Percentiles rank a stretch among this genome's conserved stretches.
Conservation (phyloP, 495 filamentous ascomycete species). For the Poronia punctata region DNA sequence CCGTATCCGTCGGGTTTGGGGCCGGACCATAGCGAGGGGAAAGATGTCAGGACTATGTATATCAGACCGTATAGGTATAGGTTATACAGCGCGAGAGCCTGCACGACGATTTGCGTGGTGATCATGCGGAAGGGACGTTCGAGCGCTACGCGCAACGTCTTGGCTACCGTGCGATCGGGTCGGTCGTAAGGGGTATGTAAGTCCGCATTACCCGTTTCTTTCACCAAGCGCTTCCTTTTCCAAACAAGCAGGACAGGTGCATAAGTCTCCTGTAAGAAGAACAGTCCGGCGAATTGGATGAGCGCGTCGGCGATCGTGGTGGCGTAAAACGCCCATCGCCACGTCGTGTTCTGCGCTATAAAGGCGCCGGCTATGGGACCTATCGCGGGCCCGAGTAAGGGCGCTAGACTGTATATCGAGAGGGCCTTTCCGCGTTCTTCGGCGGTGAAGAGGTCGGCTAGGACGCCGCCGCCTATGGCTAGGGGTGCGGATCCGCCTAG, state of each 20-base stretch:
- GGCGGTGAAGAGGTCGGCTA: conserved; percentile 55
- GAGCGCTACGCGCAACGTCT: conserved; percentile 39
- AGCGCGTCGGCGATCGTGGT: conserved; percentile 55
- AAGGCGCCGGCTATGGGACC: conserved; percentile 60
- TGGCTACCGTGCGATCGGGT: conserved; percentile 30
- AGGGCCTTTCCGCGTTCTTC: conserved; percentile 61
- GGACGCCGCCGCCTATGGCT: conserved; percentile 52
- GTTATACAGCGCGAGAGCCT: conserved; percentile 34
- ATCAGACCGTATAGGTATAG: conserved; percentile 67
- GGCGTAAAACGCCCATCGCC: conserved; percentile 65
- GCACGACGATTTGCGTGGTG: conserved; percentile 53
- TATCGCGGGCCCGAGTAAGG: conserved; percentile 59
- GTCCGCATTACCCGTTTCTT: conserved; percentile 55
- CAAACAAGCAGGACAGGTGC: conserved; percentile 51
- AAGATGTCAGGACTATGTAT: conserved; percentile 66
- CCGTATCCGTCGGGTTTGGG: conserved; percentile 42
- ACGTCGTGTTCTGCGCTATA: conserved; percentile 60
- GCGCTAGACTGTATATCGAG: conserved; percentile 55
- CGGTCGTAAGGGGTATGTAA: conserved; percentile 59
- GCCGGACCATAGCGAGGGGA: conserved; percentile 54
- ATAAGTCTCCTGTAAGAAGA: conserved; percentile 68
- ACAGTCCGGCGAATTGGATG: conserved; percentile 57
- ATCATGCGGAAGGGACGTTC: conserved; percentile 52
- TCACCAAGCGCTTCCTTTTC: conserved; percentile 51
- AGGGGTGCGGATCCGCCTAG: conserved; percentile 46